phyloP scores from a whole-genome alignment of 805 yeast species.

The Hanseniaspora pseudoguilliermondii region DNA sequence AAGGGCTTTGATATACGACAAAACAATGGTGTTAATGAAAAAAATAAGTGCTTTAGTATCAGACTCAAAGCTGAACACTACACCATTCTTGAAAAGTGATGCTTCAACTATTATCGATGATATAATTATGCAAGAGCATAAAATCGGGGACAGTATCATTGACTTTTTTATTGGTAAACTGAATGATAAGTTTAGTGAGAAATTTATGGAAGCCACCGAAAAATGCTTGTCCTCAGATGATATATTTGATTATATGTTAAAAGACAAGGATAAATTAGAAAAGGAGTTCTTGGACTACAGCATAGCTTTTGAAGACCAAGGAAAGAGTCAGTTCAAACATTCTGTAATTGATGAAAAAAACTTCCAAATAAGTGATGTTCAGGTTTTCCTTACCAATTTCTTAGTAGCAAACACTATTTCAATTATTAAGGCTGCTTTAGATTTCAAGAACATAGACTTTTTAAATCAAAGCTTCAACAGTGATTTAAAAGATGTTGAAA shows the following conservation, averaged over 20 bases:
- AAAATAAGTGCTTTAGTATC: constrained; percentile 22
- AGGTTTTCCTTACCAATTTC: neutral
- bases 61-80: constrained; percentile 19
- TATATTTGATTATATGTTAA: neutral
- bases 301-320: neutral
- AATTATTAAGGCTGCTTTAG: neutral
- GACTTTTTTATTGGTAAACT: constrained; percentile 2
- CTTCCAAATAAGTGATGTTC: neutral
- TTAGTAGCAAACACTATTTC: neutral
- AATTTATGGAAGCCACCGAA: neutral
- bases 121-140: constrained; percentile 21
- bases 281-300: neutral
- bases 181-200: neutral
- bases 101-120: constrained; percentile 21
- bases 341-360: neutral
- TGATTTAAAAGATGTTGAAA: constrained; percentile 1
- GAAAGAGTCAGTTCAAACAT: neutral
- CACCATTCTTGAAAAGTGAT: constrained; percentile 20
- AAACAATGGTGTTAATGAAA: constrained; percentile 26
- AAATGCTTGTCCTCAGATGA: neutral
- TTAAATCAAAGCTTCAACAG: neutral
- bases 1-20: constrained; percentile 20
- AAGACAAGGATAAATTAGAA: neutral
- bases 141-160: constrained; percentile 13
- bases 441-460: neutral